Evolutionary conservation across 345 rosid genomes (phyloP).

Genomic region (Rhizophora mangle): DNA sequence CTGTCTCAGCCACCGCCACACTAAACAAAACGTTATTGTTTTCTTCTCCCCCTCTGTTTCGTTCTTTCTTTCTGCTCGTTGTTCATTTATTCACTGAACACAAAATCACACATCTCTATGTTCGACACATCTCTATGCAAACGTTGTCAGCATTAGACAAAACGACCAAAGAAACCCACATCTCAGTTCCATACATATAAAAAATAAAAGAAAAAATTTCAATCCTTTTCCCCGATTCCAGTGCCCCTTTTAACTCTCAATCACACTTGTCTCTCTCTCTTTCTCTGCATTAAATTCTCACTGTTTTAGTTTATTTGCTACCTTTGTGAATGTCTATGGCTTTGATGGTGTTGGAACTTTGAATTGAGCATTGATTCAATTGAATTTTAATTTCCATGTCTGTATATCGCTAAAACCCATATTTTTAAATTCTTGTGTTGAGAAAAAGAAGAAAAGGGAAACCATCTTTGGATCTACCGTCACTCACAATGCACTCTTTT

Average conservation of each 20-base stretch:
- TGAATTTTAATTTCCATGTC: not conserved
- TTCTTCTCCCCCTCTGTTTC: too few species aligned
- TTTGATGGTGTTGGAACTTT: not conserved
- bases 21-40: too few species aligned
- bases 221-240: not conserved
- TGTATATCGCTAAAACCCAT: not conserved
- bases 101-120: conserved; percentile 33
- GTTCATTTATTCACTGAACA: conserved; percentile 11
- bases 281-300: not conserved
- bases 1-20: not conserved
- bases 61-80: not conserved
- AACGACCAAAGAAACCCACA: conserved; percentile 9
- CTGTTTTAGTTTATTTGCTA: too few species aligned
- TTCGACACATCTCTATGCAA: conserved; percentile 28
- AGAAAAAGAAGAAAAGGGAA: not conserved
- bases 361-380: conserved; percentile 1
- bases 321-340: not conserved
- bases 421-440: not conserved
- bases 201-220: not conserved
- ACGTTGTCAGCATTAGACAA: not conserved
- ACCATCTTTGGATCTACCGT: not conserved
- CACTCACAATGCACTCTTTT: conserved; percentile 12
- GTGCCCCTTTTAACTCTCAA: not conserved
- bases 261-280: conserved; percentile 7
- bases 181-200: conserved; percentile 21